Base-by-base conservation (phyloP, 2,329 filamentous ascomycete genomes). In the Colletotrichum camelliae region DNA sequence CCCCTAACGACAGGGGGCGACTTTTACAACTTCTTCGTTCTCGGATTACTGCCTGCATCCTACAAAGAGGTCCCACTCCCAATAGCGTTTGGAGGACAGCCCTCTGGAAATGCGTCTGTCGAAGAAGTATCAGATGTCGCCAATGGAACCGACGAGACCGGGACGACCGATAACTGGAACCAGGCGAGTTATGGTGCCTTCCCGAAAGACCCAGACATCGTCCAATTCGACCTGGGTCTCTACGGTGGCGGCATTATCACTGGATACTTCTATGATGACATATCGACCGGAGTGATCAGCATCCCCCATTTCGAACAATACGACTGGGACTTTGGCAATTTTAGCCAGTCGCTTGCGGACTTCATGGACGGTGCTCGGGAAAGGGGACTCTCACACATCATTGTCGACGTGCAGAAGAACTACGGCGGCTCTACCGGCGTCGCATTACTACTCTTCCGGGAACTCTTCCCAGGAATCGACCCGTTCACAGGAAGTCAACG, bases 21-120 rank as follows among this genome's bases (percentile, higher is more conserved):
- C 60, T 74, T 74, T 12, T 74, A 74, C 48, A 74, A 74, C 60
- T 74, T 65, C 48, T 74, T 74, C 21, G 72, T 74, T 1, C 60
- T 74, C 10, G 72, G 72, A 4, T 13, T 71, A 9, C 27, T 74
- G 43, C 72, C 72, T 4, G 67, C 72, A 10, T 74, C 72, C 2
- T 74, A 74, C 18, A 4, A 18, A 1, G 72, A 74, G 15, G 60
- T 74, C 2, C 33, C 60, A 1, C 21, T 74, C 3, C 72, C 72
- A 8, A 16, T 33, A 7, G 33, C 35, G 1, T 74, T 71, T 37
- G 72, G 57, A 9, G 72, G 72, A 0, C n/a, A 21, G 33, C 24
- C 61, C n/a, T 37, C 24, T 21, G 60, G 31, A 2, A 12, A 29
- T 6, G 27, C 24, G 8, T 18, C 55, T 13, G 39, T n/a, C 8